Base-by-base conservation (phyloP, 345 rosid genomes). In the Brassica cretica region DNA sequence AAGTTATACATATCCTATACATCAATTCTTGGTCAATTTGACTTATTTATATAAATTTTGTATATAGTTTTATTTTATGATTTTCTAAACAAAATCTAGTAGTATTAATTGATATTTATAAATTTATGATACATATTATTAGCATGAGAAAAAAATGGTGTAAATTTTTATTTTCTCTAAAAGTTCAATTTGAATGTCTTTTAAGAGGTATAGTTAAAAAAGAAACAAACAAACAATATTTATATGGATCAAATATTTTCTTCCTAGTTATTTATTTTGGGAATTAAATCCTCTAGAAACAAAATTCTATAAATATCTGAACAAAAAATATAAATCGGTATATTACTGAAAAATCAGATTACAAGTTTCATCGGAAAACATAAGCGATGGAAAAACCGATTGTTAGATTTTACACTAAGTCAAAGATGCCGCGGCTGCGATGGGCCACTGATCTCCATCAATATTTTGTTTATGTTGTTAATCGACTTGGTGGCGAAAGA, bases 401-500 rank as follows among this genome's bases (percentile, higher is more conserved):
- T 0, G 87, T 86, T 32, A 69, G 90, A 24, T 24, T 12, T 24
- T 59, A 60, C 8, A 60, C 16, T 25, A 60, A 11, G 64, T 87
- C 93, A 46, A 84, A 83, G 81, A 71, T 73, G 75, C 87, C 89
- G 0, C 78, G 95, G 15, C 86, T 85, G 64, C 83, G 85, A 16
- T 92, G 97, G 97, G 85, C 88, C 0, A 82, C 24, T 25, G 64
- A 60, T 25, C 64, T 60, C 30, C 64, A 60, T 8, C 64, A 14
- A 8, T 3, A 25, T 5, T 92, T 92, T 59, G 65, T 86, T 66
- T 81, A 80, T 19, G 89, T 88, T n/a, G 85, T 90, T 8, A 84
- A 86, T 53, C 65, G 80, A 30, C 88, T 90, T 1, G 97, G 97
- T 6, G 92, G 95, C 1, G 86, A 87, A 75, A 84, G 65, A 0